These are phyloP conservation scores for Clavariopsis aquatica DNA, from an alignment of 495 filamentous ascomycete species.

Conservation along the genomic window DNA sequence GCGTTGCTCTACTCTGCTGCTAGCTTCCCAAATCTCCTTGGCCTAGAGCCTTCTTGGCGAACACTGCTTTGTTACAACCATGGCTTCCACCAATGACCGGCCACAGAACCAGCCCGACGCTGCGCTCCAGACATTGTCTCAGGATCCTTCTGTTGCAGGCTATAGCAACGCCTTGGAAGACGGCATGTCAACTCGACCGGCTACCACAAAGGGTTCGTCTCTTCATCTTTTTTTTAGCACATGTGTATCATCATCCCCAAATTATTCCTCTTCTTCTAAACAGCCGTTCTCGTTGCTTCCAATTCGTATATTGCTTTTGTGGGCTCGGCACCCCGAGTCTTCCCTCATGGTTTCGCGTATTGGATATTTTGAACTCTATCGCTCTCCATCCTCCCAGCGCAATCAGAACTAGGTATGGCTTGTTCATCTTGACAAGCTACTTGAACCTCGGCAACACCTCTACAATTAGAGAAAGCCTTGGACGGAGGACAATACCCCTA, in stretches of 20 bases:
- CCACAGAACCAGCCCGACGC: slow-evolving; percentile 12
- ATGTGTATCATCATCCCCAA: neutral
- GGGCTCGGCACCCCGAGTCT: neutral
- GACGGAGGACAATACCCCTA: neutral
- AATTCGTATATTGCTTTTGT: neutral
- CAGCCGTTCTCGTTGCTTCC: too few species aligned
- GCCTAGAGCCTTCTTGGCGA: neutral
- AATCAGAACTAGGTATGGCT: neutral
- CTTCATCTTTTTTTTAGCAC: neutral
- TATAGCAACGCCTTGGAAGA: slow-evolving; percentile 14
- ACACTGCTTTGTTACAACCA: neutral
- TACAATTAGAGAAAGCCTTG: neutral
- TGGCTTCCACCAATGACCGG: slow-evolving; percentile 25
- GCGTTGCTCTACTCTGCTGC: too few species aligned
- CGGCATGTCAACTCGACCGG: slow-evolving; percentile 24
- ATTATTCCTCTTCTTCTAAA: too few species aligned
- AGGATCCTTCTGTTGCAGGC: neutral
- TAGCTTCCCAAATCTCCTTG: neutral
- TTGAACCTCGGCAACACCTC: neutral
- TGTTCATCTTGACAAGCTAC: neutral
- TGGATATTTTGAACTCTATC: neutral
- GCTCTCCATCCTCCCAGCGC: neutral
- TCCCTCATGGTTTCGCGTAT: neutral
- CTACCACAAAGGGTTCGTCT: slow-evolving; percentile 30
- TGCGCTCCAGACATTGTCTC: slow-evolving; percentile 26